Percentiles rank a stretch among this genome's conserved stretches.
These are phyloP conservation scores for Hymenoscyphus scutula DNA, from an alignment of 2,329 filamentous ascomycete genomes.

Conservation along the genomic window DNA sequence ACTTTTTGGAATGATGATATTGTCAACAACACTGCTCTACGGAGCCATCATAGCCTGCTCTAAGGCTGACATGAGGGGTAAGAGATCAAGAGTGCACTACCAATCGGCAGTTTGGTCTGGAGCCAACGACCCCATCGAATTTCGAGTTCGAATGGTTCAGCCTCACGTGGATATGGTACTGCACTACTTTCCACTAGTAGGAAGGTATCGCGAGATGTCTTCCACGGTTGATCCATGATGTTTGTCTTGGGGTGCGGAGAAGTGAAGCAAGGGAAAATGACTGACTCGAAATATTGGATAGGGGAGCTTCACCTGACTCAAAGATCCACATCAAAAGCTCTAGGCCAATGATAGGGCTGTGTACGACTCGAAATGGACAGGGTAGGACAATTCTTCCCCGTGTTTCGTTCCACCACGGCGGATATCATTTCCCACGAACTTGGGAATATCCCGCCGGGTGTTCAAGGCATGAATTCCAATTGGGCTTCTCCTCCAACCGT, in stretches of 20 bases:
- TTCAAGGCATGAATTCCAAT: too few species aligned
- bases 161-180: too few species aligned
- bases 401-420: background rate
- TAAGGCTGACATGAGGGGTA: conserved; percentile 18
- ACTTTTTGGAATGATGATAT: background rate
- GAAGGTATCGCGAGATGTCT: too few species aligned
- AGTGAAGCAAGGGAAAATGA: background rate
- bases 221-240: too few species aligned
- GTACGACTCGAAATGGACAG: too few species aligned
- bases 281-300: background rate
- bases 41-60: conserved; percentile 7
- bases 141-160: background rate
- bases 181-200: too few species aligned
- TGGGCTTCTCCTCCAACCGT: too few species aligned
- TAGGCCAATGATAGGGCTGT: background rate
- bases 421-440: background rate
- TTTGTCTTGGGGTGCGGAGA: background rate
- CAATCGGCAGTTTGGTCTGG: too few species aligned
- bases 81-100: too few species aligned
- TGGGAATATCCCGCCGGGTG: background rate
- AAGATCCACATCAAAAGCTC: background rate
- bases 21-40: background rate
- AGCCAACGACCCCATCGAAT: too few species aligned
- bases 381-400: background rate
- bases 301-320: background rate